Conservation (phyloP, 148 eudicot species). For the Tetragonia tetragonoides region DNA sequence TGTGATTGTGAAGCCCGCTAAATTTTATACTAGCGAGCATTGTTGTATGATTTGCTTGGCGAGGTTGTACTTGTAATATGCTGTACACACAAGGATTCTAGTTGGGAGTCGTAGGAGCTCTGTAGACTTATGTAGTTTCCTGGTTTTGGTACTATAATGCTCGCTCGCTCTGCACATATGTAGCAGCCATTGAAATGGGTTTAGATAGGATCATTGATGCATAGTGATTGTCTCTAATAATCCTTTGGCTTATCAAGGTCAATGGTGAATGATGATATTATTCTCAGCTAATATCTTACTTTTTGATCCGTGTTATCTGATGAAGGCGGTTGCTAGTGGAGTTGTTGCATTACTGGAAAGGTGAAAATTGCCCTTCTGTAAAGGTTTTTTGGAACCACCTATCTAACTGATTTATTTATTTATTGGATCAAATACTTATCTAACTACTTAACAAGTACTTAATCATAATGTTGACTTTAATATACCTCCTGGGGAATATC, state of each 20-base stretch:
- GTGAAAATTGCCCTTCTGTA: too few species aligned
- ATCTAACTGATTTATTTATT: too few species aligned
- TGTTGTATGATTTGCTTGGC: slow-evolving; percentile 21
- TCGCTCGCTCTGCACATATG: slow-evolving; percentile 36
- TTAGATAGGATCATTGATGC: slow-evolving; percentile 28
- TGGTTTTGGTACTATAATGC: slow-evolving; percentile 13
- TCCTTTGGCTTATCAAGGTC: slow-evolving; percentile 14
- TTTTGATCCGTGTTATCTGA: too few species aligned
- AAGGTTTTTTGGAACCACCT: too few species aligned
- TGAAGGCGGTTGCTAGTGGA: too few species aligned
- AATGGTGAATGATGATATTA: background rate
- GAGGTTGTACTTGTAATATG: slow-evolving; percentile 25
- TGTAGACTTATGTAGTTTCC: background rate
- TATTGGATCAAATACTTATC: too few species aligned
- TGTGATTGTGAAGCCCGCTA: slow-evolving; percentile 25
- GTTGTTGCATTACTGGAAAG: too few species aligned
- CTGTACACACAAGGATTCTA: slow-evolving; percentile 12
- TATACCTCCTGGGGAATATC: too few species aligned
- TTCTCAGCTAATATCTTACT: too few species aligned
- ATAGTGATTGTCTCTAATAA: slow-evolving; percentile 26
- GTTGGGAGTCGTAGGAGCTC: background rate
- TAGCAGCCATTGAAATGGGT: slow-evolving; percentile 25
- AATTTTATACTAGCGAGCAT: slow-evolving; percentile 8
- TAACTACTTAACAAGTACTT: too few species aligned
- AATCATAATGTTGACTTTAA: too few species aligned